These are phyloP conservation scores for Talaromyces sp. DNA, from an alignment of 2,329 filamentous ascomycete genomes.

Conservation along the genomic window DNA sequence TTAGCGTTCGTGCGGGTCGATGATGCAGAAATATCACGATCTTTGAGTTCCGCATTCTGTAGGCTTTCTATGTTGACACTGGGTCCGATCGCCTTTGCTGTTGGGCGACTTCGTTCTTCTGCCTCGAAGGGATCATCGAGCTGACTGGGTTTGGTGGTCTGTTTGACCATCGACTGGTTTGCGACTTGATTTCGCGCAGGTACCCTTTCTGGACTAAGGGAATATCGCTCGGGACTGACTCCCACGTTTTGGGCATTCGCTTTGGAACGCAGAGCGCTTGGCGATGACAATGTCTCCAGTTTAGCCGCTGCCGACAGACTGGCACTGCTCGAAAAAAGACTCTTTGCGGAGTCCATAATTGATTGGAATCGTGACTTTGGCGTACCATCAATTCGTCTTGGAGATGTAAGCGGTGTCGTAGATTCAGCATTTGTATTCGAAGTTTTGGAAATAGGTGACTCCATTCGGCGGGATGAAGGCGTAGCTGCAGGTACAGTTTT, in stretches of 20 bases:
- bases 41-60: slow-evolving; percentile 16
- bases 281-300: slow-evolving; percentile 50
- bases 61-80: slow-evolving; percentile 27
- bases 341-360: slow-evolving; percentile 81
- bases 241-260: slow-evolving; percentile 26
- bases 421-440: slow-evolving; percentile 53
- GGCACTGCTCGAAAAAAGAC: slow-evolving; percentile 73
- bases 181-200: slow-evolving; percentile 52
- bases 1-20: slow-evolving; percentile 25
- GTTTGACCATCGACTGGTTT: slow-evolving; percentile 50
- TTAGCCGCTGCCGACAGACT: slow-evolving; percentile 57
- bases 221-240: slow-evolving; percentile 19
- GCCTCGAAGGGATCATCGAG: slow-evolving; percentile 33
- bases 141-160: neutral
- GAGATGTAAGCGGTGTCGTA: slow-evolving; percentile 58
- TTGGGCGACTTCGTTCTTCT: slow-evolving; percentile 23
- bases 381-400: slow-evolving; percentile 65
- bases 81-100: slow-evolving; percentile 29
- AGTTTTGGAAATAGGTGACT: slow-evolving; percentile 60
- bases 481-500: slow-evolving; percentile 64
- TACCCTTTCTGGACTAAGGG: slow-evolving; percentile 22
- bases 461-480: slow-evolving; percentile 48
- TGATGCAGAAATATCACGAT: slow-evolving; percentile 29
- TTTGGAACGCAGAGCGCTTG: slow-evolving; percentile 33
- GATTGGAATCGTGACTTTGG: slow-evolving; percentile 92